A percentile compares a stretch with the other conserved stretches of the same genome.
These are phyloP conservation scores for Candida maltosa DNA, from an alignment of 805 yeast genomes.

Conservation along the genomic window DNA sequence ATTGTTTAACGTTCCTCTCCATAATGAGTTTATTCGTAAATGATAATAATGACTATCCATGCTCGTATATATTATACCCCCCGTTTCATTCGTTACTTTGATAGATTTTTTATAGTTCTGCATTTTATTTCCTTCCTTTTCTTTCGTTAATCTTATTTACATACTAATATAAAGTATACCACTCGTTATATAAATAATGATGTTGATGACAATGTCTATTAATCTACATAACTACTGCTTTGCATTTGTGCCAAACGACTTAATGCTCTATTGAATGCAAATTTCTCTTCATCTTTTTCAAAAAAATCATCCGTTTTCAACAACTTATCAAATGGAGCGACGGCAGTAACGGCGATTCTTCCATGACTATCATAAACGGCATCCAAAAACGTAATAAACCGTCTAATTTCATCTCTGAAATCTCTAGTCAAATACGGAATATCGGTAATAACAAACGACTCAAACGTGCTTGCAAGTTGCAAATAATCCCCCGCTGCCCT, in stretches of 20 bases:
- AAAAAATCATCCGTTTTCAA: conserved; percentile 77
- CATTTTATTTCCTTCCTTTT: too few species aligned
- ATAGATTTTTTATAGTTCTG: too few species aligned
- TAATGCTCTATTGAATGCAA: conserved; percentile 94
- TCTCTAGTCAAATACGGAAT: conserved; percentile 80
- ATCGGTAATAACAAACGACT: conserved; percentile 84
- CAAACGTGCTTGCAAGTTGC: conserved; percentile 71
- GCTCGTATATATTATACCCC: too few species aligned
- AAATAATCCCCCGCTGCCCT: conserved; percentile 94
- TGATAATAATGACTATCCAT: too few species aligned
- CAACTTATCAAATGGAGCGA: conserved; percentile 76
- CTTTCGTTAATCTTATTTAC: too few species aligned
- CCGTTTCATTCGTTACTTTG: too few species aligned
- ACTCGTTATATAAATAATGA: too few species aligned
- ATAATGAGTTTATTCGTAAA: too few species aligned
- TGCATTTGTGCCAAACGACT: conserved; percentile 91
- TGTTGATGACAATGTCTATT: too few species aligned
- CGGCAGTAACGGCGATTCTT: conserved; percentile 83
- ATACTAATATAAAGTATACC: too few species aligned
- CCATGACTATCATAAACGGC: conserved; percentile 94
- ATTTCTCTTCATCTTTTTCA: conserved; percentile 89
- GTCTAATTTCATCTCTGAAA: conserved; percentile 78
- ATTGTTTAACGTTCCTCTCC: too few species aligned
- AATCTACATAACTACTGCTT: too few species aligned
- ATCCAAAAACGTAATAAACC: conserved; percentile 92